Conservation (phyloP, 1,284 basidiomycete species). For the Crepidotus sp. region DNA sequence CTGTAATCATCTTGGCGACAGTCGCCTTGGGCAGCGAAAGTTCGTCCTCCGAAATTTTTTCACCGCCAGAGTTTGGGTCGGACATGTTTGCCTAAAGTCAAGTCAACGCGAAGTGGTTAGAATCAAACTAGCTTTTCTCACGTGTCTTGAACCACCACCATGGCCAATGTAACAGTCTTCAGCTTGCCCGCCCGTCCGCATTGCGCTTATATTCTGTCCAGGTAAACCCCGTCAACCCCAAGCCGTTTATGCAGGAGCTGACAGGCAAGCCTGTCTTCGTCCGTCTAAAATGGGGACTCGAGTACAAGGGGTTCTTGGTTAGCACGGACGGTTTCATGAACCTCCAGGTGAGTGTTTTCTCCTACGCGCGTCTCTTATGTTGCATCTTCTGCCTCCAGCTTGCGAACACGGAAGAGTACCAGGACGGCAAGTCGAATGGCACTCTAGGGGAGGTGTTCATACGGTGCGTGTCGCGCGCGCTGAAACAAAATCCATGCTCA, state of each 20-base stretch:
- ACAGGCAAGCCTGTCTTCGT: constrained; percentile 97
- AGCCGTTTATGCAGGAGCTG: constrained; percentile 97
- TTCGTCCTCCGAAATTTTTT: constrained; percentile 71
- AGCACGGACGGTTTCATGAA: constrained; percentile 99
- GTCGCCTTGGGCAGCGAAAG: constrained; percentile 95
- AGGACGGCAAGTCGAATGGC: constrained; percentile 93
- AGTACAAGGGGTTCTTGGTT: constrained; percentile 98
- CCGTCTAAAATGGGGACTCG: constrained; percentile 96
- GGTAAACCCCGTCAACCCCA: constrained; percentile 95
- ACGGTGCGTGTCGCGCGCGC: constrained; percentile 45
- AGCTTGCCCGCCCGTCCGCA: constrained; percentile 19
- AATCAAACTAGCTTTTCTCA: neutral
- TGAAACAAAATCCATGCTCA: constrained; percentile 9
- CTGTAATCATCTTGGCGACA: constrained; percentile 93
- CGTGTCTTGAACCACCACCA: constrained; percentile 33
- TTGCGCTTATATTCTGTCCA: constrained; percentile 25
- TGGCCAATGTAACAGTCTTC: constrained; percentile 27
- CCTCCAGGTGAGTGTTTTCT: constrained; percentile 64
- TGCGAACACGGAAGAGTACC: constrained; percentile 97
- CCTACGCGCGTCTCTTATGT: neutral
- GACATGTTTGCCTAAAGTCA: constrained; percentile 61
- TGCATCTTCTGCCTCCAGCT: constrained; percentile 43
- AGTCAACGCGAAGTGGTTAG: constrained; percentile 3
- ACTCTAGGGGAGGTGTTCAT: constrained; percentile 98
- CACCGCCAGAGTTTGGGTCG: constrained; percentile 60